Percentiles rank a stretch among this genome's conserved stretches.
phyloP scores from a whole-genome alignment of 495 filamentous ascomycete genomes.

The Aspergillus nanangensis region DNA sequence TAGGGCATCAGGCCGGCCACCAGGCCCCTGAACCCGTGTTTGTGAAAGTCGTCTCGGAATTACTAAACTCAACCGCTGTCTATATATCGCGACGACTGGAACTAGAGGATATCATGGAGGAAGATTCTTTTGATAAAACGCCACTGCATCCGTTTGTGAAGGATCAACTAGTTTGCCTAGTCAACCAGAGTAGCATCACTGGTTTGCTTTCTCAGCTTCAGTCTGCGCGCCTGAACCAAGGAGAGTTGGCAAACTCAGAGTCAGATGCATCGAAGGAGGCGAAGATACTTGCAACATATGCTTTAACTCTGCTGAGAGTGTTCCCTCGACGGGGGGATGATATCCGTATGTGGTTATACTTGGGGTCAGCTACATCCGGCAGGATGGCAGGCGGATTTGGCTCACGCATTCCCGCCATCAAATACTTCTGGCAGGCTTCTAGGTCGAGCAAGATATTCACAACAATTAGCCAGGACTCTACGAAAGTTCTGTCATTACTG shows the following conservation, averaged over 20 bases:
- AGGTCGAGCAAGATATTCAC: conserved; percentile 62
- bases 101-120: conserved; percentile 39
- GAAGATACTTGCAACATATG: conserved; percentile 76
- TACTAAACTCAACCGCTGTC: conserved; percentile 58
- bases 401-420: conserved; percentile 62
- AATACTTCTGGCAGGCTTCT: conserved; percentile 84
- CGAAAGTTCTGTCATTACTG: conserved; percentile 52
- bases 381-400: conserved; percentile 29
- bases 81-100: conserved; percentile 55
- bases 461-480: conserved; percentile 56
- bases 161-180: conserved; percentile 55
- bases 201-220: conserved; percentile 48
- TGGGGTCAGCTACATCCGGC: conserved; percentile 61
- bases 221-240: conserved; percentile 23
- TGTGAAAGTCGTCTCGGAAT: conserved; percentile 57
- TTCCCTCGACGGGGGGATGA: conserved; percentile 84
- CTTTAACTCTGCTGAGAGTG: conserved; percentile 76
- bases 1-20: conserved; percentile 35
- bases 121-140: conserved; percentile 22
- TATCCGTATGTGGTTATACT: conserved; percentile 91
- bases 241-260: conserved; percentile 17
- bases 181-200: conserved; percentile 62
- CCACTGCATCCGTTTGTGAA: conserved; percentile 54
- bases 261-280: conserved; percentile 52
- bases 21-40: conserved; percentile 54